Conservation (phyloP, 176 grass and related monocot species). For the Olyra latifolia region DNA sequence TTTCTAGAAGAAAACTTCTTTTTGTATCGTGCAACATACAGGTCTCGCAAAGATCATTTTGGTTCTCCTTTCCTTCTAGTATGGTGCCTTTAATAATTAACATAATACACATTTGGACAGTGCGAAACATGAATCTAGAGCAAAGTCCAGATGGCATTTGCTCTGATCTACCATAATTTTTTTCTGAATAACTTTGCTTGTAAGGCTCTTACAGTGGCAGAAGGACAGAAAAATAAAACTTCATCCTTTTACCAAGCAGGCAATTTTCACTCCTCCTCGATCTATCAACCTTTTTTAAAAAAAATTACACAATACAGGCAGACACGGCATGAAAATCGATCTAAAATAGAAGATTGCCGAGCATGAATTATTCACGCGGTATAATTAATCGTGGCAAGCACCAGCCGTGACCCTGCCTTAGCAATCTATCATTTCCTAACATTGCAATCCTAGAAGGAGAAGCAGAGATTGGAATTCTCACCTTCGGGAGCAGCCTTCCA, state of each 20-base stretch:
- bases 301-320: background rate
- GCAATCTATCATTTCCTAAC: background rate
- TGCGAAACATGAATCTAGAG: background rate
- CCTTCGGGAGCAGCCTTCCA: conserved; percentile 41
- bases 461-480: background rate
- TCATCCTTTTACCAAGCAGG: background rate
- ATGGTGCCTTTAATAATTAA: background rate
- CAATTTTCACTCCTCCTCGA: background rate
- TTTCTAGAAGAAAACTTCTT: background rate
- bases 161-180: background rate
- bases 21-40: background rate
- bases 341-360: background rate
- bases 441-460: background rate
- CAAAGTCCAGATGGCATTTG: background rate
- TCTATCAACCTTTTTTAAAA: too few relatives aligned
- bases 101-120: background rate
- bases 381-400: background rate
- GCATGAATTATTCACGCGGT: background rate
- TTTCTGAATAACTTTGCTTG: background rate
- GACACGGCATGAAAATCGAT: background rate
- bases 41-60: background rate
- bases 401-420: background rate
- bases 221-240: background rate
- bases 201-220: background rate
- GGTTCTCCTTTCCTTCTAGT: background rate